Evolutionary conservation across 1,139 yeast species (phyloP).

Genomic region (Yamadazyma epiphylla): DNA sequence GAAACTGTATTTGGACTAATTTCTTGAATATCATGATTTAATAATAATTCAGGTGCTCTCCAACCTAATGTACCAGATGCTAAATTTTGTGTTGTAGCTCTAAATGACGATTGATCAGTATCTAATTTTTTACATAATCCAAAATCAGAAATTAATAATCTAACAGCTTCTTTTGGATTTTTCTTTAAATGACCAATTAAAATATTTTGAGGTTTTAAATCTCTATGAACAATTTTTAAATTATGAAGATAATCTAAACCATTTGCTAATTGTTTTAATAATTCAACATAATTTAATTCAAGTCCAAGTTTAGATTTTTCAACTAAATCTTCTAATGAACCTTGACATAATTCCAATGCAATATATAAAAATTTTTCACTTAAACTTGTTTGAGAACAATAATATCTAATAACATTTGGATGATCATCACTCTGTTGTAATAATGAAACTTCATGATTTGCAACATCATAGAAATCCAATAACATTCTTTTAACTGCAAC

Average conservation of each 20-base stretch:
- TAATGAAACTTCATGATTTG: slow-evolving; percentile 87
- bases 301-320: slow-evolving; percentile 33
- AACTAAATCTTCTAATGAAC: slow-evolving; percentile 82
- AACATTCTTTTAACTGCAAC: slow-evolving; percentile 96
- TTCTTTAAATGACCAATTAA: slow-evolving; percentile 65
- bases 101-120: slow-evolving; percentile 86
- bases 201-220: slow-evolving; percentile 93
- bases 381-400: slow-evolving; percentile 77
- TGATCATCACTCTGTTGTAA: slow-evolving; percentile 95
- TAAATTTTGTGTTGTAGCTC: slow-evolving; percentile 88
- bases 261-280: slow-evolving; percentile 72
- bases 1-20: slow-evolving; percentile 41
- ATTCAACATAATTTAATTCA: slow-evolving; percentile 30
- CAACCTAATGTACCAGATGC: slow-evolving; percentile 95
- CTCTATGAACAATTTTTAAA: slow-evolving; percentile 91
- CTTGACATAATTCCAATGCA: slow-evolving; percentile 87
- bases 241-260: slow-evolving; percentile 89
- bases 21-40: slow-evolving; percentile 39
- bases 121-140: slow-evolving; percentile 93
- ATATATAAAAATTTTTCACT: slow-evolving; percentile 80
- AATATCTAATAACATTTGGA: slow-evolving; percentile 90
- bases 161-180: slow-evolving; percentile 20
- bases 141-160: slow-evolving; percentile 88
- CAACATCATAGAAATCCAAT: slow-evolving; percentile 88
- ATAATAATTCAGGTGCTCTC: slow-evolving; percentile 91